Evolutionary conservation across 345 rosid species (phyloP), one percentile per base, ranked within the genome.

Genomic region (Geranium rotundifolium): DNA sequence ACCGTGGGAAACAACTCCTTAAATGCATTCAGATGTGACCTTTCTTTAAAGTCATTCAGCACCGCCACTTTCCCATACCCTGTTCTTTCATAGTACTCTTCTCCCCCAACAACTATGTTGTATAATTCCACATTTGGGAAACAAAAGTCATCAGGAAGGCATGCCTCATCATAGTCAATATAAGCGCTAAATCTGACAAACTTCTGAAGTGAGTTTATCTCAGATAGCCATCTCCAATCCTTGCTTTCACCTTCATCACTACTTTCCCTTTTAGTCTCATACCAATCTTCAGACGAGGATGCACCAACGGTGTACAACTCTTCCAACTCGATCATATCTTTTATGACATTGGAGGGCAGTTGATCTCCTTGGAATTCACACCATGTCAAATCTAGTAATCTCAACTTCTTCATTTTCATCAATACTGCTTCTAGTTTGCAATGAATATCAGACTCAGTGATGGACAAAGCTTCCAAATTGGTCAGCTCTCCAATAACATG

Each of bases 301-400:
- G n/a, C n/a, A n/a, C n/a, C n/a, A n/a, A n/a, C n/a, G n/a, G n/a
- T n/a, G n/a, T n/a, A n/a, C 10, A 65, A 19, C 27, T 65, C 68
- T 57, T 65, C 68, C 6, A 65, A 60, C 5, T 41, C 57, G 7
- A 54, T 16, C 13, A 65, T 37, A 14, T 39, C 41, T 17, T 8
- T 8, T 9, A 65, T 57, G 37, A 41, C 27, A 57, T 57, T 23
- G 7, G 62, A 6, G 58, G 56, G 39, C 19, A 65, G 19, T 2
- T 1, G n/a, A n/a, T n/a, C n/a, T 65, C 5, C 12, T 34, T 15
- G 58, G 16, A 18, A 2, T 37, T 20, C 9, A 14, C 1, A 14
- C 17, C 1, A 14, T 3, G 7, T 7, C 37, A 59, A 59, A 29
- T 59, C 61, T 30, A 59, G 29, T 17, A 59, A 59, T 15, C 29